Evolutionary conservation across 2,329 filamentous ascomycete genomes (phyloP).

Genomic region (Cercospora sojina): DNA sequence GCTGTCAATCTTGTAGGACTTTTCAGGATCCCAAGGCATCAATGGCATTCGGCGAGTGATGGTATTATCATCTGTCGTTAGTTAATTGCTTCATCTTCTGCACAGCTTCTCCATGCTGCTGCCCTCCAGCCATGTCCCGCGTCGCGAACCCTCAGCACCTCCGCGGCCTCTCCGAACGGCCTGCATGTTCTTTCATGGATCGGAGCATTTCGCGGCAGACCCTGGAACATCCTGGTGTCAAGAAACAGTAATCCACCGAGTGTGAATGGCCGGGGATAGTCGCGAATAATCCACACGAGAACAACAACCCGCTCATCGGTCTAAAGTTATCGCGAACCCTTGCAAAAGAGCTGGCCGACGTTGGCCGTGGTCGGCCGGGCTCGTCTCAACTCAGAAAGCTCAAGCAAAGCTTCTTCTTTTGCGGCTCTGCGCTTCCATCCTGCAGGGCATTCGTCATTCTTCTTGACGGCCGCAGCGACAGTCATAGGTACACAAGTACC

Average conservation of each 20-base stretch:
- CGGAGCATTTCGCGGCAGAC: neutral
- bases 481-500: neutral
- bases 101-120: neutral
- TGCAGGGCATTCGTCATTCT: constrained; percentile 2
- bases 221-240: neutral
- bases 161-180: neutral
- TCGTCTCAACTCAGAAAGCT: neutral
- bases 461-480: neutral
- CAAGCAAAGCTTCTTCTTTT: neutral
- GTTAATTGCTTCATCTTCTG: neutral
- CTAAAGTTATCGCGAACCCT: neutral
- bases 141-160: neutral
- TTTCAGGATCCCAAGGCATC: no score
- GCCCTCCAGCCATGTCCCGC: neutral
- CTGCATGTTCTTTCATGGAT: neutral
- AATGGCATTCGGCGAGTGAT: neutral
- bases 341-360: neutral
- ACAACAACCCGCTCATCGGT: neutral
- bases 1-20: no score
- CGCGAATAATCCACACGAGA: neutral
- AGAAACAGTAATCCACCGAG: neutral
- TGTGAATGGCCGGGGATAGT: neutral
- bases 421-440: neutral
- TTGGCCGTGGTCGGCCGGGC: neutral
- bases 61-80: neutral